A percentile compares a stretch with the other conserved stretches of the same genome.
These are phyloP conservation scores for Chlorophyllum brunneum DNA, from an alignment of 768 basidiomycete species.

Conservation along the genomic window DNA sequence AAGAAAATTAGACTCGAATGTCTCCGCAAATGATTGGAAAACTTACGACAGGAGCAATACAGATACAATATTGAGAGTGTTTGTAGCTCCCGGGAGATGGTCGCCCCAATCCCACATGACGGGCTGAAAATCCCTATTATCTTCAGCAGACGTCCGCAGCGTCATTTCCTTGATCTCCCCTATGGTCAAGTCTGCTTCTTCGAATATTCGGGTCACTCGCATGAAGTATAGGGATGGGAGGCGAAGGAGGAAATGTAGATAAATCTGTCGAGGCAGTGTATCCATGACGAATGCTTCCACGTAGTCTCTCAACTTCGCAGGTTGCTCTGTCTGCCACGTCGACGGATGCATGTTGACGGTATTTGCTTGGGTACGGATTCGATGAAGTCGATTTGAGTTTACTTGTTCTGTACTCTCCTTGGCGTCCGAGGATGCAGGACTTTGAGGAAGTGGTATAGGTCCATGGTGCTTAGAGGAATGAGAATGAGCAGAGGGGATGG, in stretches of 20 bases:
- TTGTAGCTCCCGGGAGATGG: conserved; percentile 7
- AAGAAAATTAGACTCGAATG: background rate
- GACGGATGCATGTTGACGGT: too few species aligned
- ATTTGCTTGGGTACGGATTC: too few species aligned
- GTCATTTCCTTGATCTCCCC: conserved; percentile 49
- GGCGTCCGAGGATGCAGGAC: too few species aligned
- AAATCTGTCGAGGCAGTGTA: conserved; percentile 26
- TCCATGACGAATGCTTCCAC: conserved; percentile 21
- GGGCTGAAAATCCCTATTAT: background rate
- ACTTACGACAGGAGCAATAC: conserved; percentile 23
- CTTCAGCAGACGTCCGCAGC: conserved; percentile 23
- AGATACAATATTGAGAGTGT: conserved; percentile 25
- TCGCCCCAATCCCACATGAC: background rate
- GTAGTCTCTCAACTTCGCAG: conserved; percentile 11
- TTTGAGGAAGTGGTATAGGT: too few species aligned
- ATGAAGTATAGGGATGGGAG: conserved; percentile 67
- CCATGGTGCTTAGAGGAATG: too few species aligned
- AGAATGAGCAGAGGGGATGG: too few species aligned
- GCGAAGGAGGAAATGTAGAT: conserved; percentile 44
- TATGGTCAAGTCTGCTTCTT: conserved; percentile 60
- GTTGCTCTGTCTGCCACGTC: too few species aligned
- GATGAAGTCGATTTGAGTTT: too few species aligned
- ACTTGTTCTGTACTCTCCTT: too few species aligned
- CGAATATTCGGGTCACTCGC: conserved; percentile 63
- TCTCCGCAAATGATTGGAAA: background rate